Base-by-base conservation (phyloP, 768 basidiomycete genomes). In the Tremella mesenterica region DNA sequence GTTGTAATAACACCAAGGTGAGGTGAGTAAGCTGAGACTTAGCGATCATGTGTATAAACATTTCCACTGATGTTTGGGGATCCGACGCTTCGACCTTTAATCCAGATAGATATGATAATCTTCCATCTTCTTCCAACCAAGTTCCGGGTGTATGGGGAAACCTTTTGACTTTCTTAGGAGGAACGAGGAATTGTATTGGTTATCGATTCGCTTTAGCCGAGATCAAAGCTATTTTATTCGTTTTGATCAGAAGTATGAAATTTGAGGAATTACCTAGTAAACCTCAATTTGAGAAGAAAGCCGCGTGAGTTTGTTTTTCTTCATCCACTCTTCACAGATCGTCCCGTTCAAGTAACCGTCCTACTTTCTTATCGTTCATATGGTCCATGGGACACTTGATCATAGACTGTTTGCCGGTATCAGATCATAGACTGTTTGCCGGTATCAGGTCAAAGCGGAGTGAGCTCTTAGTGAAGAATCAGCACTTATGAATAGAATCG, bases 201-300 rank as follows among this genome's bases (percentile, higher is more conserved):
- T 72, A 71, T 54, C 60, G 70, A n/a, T 74, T 73, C 47, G 72
- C 73, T 8, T 47, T 74, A 21, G 65, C 63, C 5, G 73, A 74
- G 51, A 71, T 74, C 55, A 70, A 70, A 44, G 65, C 61, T 12
- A 66, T 74, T 26, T 46, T 74, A 30, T 74, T 72, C 53, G 65
- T 72, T 2, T 50, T 73, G 36, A 62, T 74, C 9, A 48, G 71
- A 30, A 59, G 53, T 26, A 70, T 72, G 50, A 55, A 60, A n/a
- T 74, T 74, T 53, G 59, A 67, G 25, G 57, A 66, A 36, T 46
- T 68, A 28, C 48, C 50, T 1, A 66, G 64, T 25, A 65, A 64
- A 44, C 68, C 71, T 1, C 52, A 57, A 25, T 58, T 74, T 23
- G 59, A 68, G 48, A 63, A 58, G 56, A 72, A 70, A 58, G 53